Evolutionary conservation across 179 eudicot species (phyloP).

Genomic region (Gypsophila paniculata): DNA sequence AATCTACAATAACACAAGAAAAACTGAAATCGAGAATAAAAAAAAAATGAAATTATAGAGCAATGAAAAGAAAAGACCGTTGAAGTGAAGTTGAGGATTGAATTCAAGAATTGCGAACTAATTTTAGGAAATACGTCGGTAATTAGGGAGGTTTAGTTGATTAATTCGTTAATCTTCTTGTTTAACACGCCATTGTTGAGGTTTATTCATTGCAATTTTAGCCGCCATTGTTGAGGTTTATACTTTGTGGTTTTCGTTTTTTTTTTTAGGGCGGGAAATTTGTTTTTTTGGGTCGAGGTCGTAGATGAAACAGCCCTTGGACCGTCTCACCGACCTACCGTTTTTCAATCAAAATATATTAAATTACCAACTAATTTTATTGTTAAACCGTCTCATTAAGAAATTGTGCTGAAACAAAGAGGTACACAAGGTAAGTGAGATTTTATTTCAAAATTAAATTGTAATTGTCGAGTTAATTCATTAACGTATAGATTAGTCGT

Average conservation of each 20-base stretch:
- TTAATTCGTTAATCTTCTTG: not conserved
- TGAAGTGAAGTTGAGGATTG: not conserved
- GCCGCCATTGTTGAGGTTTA: not conserved
- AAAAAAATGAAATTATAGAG: not conserved
- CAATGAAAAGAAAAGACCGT: not conserved
- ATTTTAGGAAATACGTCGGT: not conserved
- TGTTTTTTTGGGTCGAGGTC: not conserved
- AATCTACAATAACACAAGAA: no score
- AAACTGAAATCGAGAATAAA: not conserved
- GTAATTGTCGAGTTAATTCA: no score
- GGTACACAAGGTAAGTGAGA: no score
- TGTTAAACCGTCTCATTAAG: no score
- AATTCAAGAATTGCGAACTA: not conserved
- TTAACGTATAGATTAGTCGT: no score
- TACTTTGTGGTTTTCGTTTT: not conserved
- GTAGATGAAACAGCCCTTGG: no score
- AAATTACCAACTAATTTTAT: no score
- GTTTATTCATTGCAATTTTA: not conserved
- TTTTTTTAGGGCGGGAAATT: not conserved
- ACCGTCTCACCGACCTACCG: no score
- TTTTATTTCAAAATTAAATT: no score
- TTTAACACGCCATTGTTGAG: not conserved
- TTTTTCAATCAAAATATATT: no score
- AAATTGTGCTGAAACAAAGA: no score
- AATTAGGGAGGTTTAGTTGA: not conserved